Base-by-base conservation (phyloP, 75 land plant genomes). In the Selaginella tamariscina region DNA sequence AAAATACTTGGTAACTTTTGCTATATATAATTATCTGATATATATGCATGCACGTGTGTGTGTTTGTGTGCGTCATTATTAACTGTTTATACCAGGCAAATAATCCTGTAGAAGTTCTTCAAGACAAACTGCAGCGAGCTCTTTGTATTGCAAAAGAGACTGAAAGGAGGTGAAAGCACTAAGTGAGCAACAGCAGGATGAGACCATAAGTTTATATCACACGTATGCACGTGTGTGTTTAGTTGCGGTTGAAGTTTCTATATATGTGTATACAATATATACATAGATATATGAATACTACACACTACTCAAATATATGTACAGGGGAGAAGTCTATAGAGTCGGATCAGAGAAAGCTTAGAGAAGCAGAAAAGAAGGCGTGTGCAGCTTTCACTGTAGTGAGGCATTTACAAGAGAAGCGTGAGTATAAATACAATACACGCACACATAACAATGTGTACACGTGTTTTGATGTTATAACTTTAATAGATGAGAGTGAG, bases 151-250 rank as follows among this genome's bases (percentile, higher is more conserved):
- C 75, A 31, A 72, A 72, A 68, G 82, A 85, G 55, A 32, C 89
- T 54, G 97, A 95, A 63, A 75, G 72, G 84, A 85, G 77, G 63
- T 95, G 39, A 75, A 78, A 70, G 84, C 84, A 28, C 71, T 95
- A 69, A 79, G 77, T 49, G 97, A 82, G 31, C 86, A 24, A 1
- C 55, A 24, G 13, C 22, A 2, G 9, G 27, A 15, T 22, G 55
- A 68, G 56, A 29, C 2, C 23, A 49, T n/a, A n/a, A n/a, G n/a
- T n/a, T n/a, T n/a, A n/a, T n/a, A n/a, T n/a, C 18, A 11, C 18
- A 49, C 18, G 18, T 49, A 11, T 49, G 54, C 11, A 49, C 54
- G 54, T 20, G 20, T 11, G 2, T 24, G 27, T 24, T 2, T 24
- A 56, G 1, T 24, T 1, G 27, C 1, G 1, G 59, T 56, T 56